Base-by-base conservation (phyloP, 352 stramenopile species). In the Globisporangium solare region DNA sequence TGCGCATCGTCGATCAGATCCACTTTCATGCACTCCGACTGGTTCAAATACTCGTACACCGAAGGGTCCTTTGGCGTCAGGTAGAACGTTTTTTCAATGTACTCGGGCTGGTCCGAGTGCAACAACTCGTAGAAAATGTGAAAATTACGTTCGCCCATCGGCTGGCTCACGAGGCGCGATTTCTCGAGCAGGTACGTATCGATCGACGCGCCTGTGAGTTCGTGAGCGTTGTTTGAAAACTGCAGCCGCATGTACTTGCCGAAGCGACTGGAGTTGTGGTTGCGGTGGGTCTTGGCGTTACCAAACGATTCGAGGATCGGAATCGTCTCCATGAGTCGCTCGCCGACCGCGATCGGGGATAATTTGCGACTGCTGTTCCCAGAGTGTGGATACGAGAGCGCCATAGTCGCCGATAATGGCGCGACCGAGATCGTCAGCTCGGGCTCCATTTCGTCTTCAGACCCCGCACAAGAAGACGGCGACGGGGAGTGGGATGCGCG, bases 261-360 rank as follows among this genome's bases (percentile, higher is more conserved):
- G 50, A 97, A 97, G 40, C 88, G 86, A 76, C 82, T 94, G 17
- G 82, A 94, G 64, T 97, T 97, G 72, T 97, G 79, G 64, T 97
- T 97, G 42, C 88, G 81, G 37, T 88, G 78, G 0, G 85, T 94
- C 71, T 92, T 94, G 68, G 86, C 86, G 62, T 95, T 95, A 3
- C 85, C 85, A 70, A 95, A 95, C 6, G 86, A 92, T 58, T 95
- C 86, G n/a, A 95, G 69, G 50, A 95, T 98, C 12, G 96, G 97
- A 47, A 90, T 93, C 4, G 83, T 94, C 61, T 94, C 84, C 86
- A 92, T 92, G 11, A 94, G 67, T 8, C 84, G 70, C 40, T 88
- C 79, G 4, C 82, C 84, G 4, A 94, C 71, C 12, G 79, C 79
- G 10, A 87, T 77, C 7, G 82, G 71, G 43, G 79, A 88, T 14